Percentiles rank a stretch among this genome's conserved stretches.
phyloP scores from a whole-genome alignment of 805 yeast species.

The Sugiyamaella marilandica region DNA sequence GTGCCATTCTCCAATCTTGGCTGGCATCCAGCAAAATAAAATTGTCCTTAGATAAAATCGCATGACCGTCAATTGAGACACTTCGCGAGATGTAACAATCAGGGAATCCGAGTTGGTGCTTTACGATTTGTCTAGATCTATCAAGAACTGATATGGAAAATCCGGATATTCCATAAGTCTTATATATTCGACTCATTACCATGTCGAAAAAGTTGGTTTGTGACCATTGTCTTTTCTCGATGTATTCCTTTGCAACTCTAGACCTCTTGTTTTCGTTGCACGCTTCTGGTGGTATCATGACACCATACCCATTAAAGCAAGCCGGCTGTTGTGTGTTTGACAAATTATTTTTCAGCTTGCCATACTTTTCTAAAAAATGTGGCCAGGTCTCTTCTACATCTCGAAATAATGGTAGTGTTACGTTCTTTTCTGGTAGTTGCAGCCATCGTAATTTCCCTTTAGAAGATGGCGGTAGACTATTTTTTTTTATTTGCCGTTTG shows the following conservation, averaged over 20 bases:
- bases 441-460: slow-evolving; percentile 1
- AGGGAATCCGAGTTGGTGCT: slow-evolving; percentile 45
- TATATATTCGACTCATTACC: slow-evolving; percentile 36
- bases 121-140: slow-evolving; percentile 44
- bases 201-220: slow-evolving; percentile 37
- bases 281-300: slow-evolving; percentile 58
- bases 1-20: slow-evolving; percentile 63
- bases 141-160: slow-evolving; percentile 57
- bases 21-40: slow-evolving; percentile 57
- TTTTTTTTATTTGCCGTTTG: background rate
- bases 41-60: slow-evolving; percentile 53
- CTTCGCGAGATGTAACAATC: slow-evolving; percentile 49
- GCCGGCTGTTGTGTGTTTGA: slow-evolving; percentile 49
- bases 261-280: slow-evolving; percentile 41
- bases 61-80: slow-evolving; percentile 63
- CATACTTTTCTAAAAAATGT: slow-evolving; percentile 19
- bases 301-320: slow-evolving; percentile 42
- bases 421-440: slow-evolving; percentile 10
- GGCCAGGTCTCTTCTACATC: slow-evolving; percentile 20
- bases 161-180: slow-evolving; percentile 44
- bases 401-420: slow-evolving; percentile 7
- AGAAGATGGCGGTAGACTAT: background rate
- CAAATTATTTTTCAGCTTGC: slow-evolving; percentile 11
- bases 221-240: slow-evolving; percentile 25
- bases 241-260: slow-evolving; percentile 29